Percentiles rank a stretch among this genome's conserved stretches.
phyloP scores from a whole-genome alignment of 1,284 basidiomycete species.

The Macrocybe sp. region DNA sequence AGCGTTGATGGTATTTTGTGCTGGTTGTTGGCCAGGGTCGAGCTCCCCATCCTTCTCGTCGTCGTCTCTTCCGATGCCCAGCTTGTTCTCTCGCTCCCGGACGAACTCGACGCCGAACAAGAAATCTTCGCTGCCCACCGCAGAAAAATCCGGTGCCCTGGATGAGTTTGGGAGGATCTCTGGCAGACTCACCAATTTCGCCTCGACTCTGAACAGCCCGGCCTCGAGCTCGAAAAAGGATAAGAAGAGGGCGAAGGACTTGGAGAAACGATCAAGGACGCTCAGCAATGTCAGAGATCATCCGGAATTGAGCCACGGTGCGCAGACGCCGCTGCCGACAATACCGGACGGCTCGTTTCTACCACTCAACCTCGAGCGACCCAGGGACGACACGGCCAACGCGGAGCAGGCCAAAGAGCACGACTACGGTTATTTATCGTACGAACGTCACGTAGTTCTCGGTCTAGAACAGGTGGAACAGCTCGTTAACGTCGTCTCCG shows the following conservation, averaged over 20 bases:
- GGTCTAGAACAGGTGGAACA: slow-evolving; percentile 69
- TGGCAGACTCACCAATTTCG: slow-evolving; percentile 38
- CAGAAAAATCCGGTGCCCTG: slow-evolving; percentile 17
- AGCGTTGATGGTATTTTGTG: slow-evolving; percentile 6
- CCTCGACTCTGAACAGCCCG: slow-evolving; percentile 17
- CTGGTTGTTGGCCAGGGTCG: slow-evolving; percentile 15
- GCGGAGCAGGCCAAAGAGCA: slow-evolving; percentile 23
- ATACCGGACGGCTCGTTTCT: slow-evolving; percentile 63
- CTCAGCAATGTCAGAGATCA: slow-evolving; percentile 27
- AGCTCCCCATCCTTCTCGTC: slow-evolving; percentile 19
- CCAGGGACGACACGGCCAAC: slow-evolving; percentile 28
- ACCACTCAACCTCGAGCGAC: slow-evolving; percentile 51
- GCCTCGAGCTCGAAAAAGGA: slow-evolving; percentile 37
- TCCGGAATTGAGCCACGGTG: slow-evolving; percentile 25
- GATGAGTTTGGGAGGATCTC: slow-evolving; percentile 68
- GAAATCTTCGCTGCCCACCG: slow-evolving; percentile 16
- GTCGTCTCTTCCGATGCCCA: slow-evolving; percentile 34
- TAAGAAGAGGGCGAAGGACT: slow-evolving; percentile 48
- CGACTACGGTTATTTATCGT: slow-evolving; percentile 72
- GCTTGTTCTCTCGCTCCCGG: slow-evolving; percentile 36
- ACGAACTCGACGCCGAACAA: slow-evolving; percentile 33
- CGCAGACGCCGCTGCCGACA: slow-evolving; percentile 23
- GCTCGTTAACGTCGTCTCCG: slow-evolving; percentile 65
- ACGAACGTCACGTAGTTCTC: slow-evolving; percentile 68
- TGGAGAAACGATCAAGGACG: slow-evolving; percentile 34